Base-by-base conservation (phyloP, 1,284 basidiomycete species). In the Malassezia equina region DNA sequence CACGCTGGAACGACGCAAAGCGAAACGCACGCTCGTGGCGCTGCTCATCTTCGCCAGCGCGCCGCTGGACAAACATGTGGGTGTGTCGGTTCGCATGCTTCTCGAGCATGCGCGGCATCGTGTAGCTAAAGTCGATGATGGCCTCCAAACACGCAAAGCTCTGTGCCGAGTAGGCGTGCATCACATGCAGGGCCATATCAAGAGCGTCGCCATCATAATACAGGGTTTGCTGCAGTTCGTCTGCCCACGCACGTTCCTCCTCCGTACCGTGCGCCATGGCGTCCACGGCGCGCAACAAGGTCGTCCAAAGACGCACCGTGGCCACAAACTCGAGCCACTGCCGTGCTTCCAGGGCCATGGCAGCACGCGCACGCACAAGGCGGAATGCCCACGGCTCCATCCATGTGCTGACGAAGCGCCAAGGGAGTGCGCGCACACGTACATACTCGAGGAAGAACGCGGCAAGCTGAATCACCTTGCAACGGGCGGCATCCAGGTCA, bases 371-470 rank as follows among this genome's bases (percentile, higher is more conserved):
- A 2, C 63, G 61, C 32, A 63, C 69, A 61, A 73, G 65, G 27
- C 62, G 61, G 54, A 73, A 67, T 2, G 69, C 62, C 71, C 71
- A 73, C 6, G 64, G 66, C 48, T 73, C 65, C 29, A 69, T 59
- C 69, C 69, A 72, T 9, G 62, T 51, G 23, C 53, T 56, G 25
- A 73, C 61, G 7, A 67, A 55, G 28, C 55, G 48, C 32, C 71
- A 67, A 0, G 63, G 62, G 64, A 64, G 71, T 3, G 57, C 42
- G 12, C 66, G 68, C 24, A 61, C 44, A 9, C 67, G 56, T 48
- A 71, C 73, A 47, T 71, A 75, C 23, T 70, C 71, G 21, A 75
- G 58, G 58, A 73, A 75, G 51, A 67, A 75, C 15, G 59, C 50
- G 15, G 60, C 64, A 9, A 71, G 50, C 42, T 67, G 63, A 66